Conservation (phyloP, 164 flowering plant species). For the Sedum album region DNA sequence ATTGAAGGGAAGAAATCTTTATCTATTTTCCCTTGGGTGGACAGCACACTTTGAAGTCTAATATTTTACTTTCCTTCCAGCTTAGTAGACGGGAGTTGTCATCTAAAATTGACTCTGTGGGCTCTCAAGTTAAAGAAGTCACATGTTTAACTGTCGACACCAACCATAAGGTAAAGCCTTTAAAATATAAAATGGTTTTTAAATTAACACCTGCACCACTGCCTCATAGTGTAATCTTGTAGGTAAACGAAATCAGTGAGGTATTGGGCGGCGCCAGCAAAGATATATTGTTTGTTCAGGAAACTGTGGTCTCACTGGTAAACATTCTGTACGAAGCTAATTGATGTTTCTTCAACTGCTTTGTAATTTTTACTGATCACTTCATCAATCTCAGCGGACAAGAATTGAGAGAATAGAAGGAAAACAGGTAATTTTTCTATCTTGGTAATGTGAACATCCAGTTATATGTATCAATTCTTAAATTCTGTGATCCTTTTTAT, state of each 20-base stretch:
- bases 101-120: constrained; percentile 1
- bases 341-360: not conserved
- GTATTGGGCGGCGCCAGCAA: not conserved
- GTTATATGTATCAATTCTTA: not conserved
- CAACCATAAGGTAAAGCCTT: not conserved
- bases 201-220: not conserved
- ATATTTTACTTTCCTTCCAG: not conserved
- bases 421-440: constrained; percentile 5
- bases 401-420: constrained; percentile 8
- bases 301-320: constrained; percentile 4
- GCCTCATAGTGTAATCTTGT: not conserved
- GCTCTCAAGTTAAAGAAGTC: constrained; percentile 1
- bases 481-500: not conserved
- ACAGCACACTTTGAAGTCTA: not conserved
- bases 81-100: constrained; percentile 6
- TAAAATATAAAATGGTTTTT: not conserved
- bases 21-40: not conserved
- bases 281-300: not conserved
- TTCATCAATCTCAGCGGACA: not conserved
- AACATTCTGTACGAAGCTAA: not conserved
- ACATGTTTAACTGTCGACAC: not conserved
- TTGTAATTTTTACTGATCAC: not conserved
- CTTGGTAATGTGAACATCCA: not conserved
- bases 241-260: not conserved
- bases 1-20: not conserved